phyloP scores from a whole-genome alignment of 345 rosid genomes.

The Aquilaria malaccensis region DNA sequence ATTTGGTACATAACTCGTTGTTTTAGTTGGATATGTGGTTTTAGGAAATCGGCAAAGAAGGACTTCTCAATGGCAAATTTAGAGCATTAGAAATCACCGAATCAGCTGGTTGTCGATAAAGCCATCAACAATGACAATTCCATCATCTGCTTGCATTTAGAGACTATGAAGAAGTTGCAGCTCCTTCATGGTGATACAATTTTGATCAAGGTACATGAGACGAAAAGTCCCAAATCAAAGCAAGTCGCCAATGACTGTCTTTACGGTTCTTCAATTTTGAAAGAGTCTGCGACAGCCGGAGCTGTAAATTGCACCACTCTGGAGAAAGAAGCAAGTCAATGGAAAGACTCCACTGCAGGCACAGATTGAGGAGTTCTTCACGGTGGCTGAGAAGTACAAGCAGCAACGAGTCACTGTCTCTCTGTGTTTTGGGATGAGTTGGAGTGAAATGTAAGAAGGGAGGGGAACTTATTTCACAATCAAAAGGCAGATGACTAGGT shows the following conservation, averaged over 20 bases:
- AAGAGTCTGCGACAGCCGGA: no score
- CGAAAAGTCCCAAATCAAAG: no score
- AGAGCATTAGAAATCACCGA: slow-evolving; percentile 61
- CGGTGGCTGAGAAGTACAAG: slow-evolving; percentile 38
- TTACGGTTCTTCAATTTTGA: no score
- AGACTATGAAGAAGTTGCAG: slow-evolving; percentile 72
- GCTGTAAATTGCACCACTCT: no score
- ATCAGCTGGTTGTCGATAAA: slow-evolving; percentile 61
- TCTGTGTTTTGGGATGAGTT: no score
- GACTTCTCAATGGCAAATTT: slow-evolving; percentile 66
- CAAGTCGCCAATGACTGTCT: no score
- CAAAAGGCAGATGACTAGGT: no score
- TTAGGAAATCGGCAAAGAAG: slow-evolving; percentile 39
- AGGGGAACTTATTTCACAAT: no score
- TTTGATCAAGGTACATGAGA: slow-evolving; percentile 40
- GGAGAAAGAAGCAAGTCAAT: no score
- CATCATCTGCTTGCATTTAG: slow-evolving; percentile 53
- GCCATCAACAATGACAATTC: slow-evolving; percentile 71
- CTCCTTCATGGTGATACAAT: slow-evolving; percentile 72
- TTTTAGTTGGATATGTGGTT: not conserved
- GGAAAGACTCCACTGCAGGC: slow-evolving; percentile 19
- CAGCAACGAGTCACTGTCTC: slow-evolving; percentile 18
- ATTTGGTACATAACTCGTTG: not conserved
- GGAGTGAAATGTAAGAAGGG: no score
- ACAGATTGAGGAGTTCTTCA: slow-evolving; percentile 53